These are phyloP conservation scores for Camellia sinensis DNA, from an alignment of 148 eudicot species.

Conservation along the genomic window DNA sequence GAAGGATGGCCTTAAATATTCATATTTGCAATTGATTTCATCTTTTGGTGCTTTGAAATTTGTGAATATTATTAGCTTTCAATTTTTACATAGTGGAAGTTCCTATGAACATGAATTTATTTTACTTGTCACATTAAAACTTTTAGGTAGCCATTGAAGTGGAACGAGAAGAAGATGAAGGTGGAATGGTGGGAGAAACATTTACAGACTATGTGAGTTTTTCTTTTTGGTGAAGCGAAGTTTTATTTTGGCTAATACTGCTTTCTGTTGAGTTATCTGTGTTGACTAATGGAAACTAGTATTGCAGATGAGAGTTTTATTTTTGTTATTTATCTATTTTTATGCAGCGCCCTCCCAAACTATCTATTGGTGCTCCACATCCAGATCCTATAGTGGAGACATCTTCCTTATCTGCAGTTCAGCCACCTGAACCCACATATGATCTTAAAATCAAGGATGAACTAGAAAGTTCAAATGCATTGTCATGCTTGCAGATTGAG, in stretches of 20 bases:
- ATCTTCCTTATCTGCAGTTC: constrained; percentile 88
- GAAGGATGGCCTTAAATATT: not conserved
- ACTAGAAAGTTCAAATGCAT: constrained; percentile 61
- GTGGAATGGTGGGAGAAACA: constrained; percentile 82
- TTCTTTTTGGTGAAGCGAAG: not conserved
- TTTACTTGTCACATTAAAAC: not conserved
- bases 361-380: constrained; percentile 90
- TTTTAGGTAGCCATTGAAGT: constrained; percentile 87
- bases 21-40: not conserved
- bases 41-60: constrained; percentile 8
- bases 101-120: constrained; percentile 3
- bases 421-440: constrained; percentile 98
- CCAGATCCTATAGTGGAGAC: constrained; percentile 99
- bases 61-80: not conserved
- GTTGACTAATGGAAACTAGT: not conserved
- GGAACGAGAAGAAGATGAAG: constrained; percentile 93
- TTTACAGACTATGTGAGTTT: constrained; percentile 78
- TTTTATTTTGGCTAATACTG: not conserved
- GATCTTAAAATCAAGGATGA: constrained; percentile 67
- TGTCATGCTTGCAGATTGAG: constrained; percentile 95
- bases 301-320: constrained; percentile 5
- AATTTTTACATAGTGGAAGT: not conserved
- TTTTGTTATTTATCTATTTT: constrained; percentile 11
- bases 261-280: not conserved
- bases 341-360: constrained; percentile 86